Base-by-base conservation (phyloP, 2,329 filamentous ascomycete species). In the Curvularia hawaiiensis region DNA sequence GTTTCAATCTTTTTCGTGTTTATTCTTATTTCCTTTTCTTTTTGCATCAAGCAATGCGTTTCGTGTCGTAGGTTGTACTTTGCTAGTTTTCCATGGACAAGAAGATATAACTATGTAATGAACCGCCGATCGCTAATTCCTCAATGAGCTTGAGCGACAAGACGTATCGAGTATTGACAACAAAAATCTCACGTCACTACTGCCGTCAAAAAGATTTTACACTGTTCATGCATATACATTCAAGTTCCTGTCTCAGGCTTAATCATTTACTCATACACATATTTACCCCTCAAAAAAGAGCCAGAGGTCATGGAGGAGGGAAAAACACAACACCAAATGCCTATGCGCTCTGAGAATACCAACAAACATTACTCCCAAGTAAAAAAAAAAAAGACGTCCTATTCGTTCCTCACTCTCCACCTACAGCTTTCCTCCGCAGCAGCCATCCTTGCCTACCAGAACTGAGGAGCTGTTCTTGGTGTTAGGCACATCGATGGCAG, bases 401-500 rank as follows among this genome's bases (percentile, higher is more conserved):
- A 41, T 4, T 16, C n/a, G 1, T 12, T 6, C 26, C 12, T 31
- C 3, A 30, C 14, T 9, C 12, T 14, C 22, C 3, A n/a, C 20
- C 51, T 50, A 71, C 8, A 66, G 51, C 48, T 69, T 68, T 55
- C 58, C 59, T 8, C 43, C 54, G 47, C 69, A 69, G 26, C 71
- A 73, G 0, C 68, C 68, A 0, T 68, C 68, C 41, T 69, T 70
- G 12, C 48, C 65, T 33, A 71, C 68, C 49, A 76, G 50, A 30
- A 75, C 70, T 31, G 61, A 67, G 0, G 72, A 64, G 9, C 62
- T 39, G 12, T 76, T 76, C 66, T 69, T 73, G n/a, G 57, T 60
- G 8, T 65, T 68, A 2, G 82, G 82, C 22, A 85, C 81, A 71
- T 85, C 82, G 50, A 85, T 78, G 4, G 79, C 78, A 0, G 83